A percentile compares a stretch with the other conserved stretches of the same genome.
phyloP scores from a whole-genome alignment of 257 asterid genomes.

The Haberlea rhodopensis region DNA sequence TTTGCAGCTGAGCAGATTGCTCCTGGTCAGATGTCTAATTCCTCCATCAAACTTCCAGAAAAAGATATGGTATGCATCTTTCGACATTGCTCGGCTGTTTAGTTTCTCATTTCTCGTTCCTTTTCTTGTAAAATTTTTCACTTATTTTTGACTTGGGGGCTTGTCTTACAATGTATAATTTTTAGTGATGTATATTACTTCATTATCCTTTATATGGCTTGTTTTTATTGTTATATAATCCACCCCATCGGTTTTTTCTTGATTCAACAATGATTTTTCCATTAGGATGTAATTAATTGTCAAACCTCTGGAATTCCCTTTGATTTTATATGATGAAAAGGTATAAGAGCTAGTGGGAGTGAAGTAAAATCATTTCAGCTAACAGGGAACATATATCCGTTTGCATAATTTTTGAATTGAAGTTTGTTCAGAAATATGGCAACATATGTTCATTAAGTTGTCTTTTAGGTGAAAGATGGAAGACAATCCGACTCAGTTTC shows the following conservation, averaged over 20 bases:
- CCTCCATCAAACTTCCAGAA: too few relatives aligned
- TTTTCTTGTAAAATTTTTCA: too few relatives aligned
- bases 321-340: background rate
- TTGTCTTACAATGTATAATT: background rate
- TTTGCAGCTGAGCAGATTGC: too few relatives aligned
- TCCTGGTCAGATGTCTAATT: too few relatives aligned
- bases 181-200: background rate
- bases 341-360: background rate
- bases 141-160: too few relatives aligned
- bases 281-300: too few relatives aligned
- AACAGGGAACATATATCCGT: background rate
- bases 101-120: too few relatives aligned
- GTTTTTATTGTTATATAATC: background rate
- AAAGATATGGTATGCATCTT: too few relatives aligned
- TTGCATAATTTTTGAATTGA: background rate
- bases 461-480: conserved; percentile 48
- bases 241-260: too few relatives aligned
- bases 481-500: conserved; percentile 33
- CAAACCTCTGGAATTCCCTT: background rate
- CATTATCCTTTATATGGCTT: background rate
- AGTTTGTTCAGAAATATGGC: background rate
- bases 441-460: background rate
- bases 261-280: too few relatives aligned
- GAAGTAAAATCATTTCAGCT: too few relatives aligned
- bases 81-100: too few relatives aligned